phyloP scores from a whole-genome alignment of 23 red algal genomes.

The Agarophyton chilense region DNA sequence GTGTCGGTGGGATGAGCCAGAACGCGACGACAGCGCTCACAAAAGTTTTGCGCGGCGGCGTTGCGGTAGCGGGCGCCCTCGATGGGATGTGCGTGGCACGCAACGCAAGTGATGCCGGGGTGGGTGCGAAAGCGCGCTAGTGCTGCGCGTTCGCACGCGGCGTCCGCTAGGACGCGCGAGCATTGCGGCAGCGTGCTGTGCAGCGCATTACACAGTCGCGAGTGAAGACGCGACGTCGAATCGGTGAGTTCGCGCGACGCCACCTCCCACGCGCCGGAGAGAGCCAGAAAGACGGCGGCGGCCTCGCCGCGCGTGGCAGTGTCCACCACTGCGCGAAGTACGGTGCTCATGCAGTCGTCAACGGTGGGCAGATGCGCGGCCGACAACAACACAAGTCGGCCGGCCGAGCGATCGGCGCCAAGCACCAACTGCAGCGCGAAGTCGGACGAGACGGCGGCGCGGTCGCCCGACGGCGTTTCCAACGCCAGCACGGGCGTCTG shows the following conservation, averaged over 20 bases:
- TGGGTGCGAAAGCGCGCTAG: constrained; percentile 8
- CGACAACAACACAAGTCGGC: not conserved
- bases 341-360: constrained; percentile 6
- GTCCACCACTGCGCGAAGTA: constrained; percentile 23
- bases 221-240: not conserved
- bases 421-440: constrained; percentile 2
- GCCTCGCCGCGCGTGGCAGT: constrained; percentile 17
- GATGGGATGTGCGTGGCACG: constrained; percentile 7
- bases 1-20: not conserved
- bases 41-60: not conserved
- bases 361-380: not conserved
- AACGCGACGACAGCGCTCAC: not conserved
- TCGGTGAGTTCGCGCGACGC: constrained; percentile 7
- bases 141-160: not conserved
- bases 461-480: not conserved
- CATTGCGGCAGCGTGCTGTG: not conserved
- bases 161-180: not conserved
- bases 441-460: constrained; percentile 1
- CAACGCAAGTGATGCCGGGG: not conserved
- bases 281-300: constrained; percentile 24
- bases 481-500: constrained; percentile 4
- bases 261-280: constrained; percentile 12
- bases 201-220: not conserved
- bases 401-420: not conserved
- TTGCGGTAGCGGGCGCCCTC: constrained; percentile 4